Conservation (phyloP, 2,329 filamentous ascomycete species). For the Penicillium sp. region DNA sequence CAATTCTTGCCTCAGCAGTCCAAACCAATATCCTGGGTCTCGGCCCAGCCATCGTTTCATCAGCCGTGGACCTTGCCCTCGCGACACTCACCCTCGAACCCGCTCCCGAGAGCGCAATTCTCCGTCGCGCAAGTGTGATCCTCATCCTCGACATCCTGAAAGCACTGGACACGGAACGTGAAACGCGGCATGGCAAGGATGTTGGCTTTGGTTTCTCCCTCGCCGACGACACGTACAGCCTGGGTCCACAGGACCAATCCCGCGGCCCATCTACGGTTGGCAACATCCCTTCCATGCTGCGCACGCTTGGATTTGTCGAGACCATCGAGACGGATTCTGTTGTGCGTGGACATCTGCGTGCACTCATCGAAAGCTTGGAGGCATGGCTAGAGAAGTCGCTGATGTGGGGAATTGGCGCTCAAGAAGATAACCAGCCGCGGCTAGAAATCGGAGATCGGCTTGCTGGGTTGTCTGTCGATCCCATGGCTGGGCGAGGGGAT, state of each 20-base stretch:
- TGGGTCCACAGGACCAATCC: neutral
- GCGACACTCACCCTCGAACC: conserved; percentile 37
- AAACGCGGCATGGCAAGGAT: conserved; percentile 25
- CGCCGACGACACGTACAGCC: conserved; percentile 14
- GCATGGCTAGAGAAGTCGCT: conserved; percentile 42
- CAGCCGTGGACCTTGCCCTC: conserved; percentile 39
- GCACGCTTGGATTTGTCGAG: conserved; percentile 36
- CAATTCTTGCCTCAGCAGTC: conserved; percentile 40
- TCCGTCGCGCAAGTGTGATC: conserved; percentile 39
- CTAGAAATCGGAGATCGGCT: conserved; percentile 37
- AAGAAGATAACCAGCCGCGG: conserved; percentile 19
- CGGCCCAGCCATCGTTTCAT: conserved; percentile 31
- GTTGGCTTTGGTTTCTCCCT: conserved; percentile 41
- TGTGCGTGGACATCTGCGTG: conserved; percentile 38
- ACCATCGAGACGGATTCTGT: conserved; percentile 36
- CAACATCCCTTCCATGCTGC: conserved; percentile 38
- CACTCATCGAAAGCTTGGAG: conserved; percentile 40
- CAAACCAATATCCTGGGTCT: conserved; percentile 39
- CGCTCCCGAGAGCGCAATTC: conserved; percentile 36
- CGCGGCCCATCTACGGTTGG: conserved; percentile 29
- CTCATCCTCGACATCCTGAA: conserved; percentile 41
- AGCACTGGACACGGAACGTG: conserved; percentile 35
- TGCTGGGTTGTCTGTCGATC: conserved; percentile 37
- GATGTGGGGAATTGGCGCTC: conserved; percentile 35
- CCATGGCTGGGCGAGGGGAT: conserved; percentile 24